These are phyloP conservation scores for Nasturtium officinale DNA, from an alignment of 345 rosid genomes.

Conservation along the genomic window DNA sequence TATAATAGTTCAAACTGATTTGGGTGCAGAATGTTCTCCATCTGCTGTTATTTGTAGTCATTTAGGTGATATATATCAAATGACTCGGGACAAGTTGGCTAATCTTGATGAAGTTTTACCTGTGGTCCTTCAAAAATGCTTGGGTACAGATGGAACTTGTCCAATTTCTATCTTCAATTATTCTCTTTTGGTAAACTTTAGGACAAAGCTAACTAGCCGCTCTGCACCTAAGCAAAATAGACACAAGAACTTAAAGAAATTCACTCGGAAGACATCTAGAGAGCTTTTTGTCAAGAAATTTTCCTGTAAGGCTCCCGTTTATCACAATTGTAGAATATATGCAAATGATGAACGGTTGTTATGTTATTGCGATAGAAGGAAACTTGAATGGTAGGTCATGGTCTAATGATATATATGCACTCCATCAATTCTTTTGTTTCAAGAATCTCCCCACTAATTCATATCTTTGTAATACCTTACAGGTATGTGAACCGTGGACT, in stretches of 20 bases:
- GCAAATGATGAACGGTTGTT: constrained; percentile 91
- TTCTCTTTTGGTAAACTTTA: constrained; percentile 60
- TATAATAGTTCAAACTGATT: constrained; percentile 64
- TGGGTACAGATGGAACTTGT: constrained; percentile 79
- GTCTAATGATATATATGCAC: constrained; percentile 1
- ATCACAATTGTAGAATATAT: constrained; percentile 92
- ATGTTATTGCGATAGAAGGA: constrained; percentile 88
- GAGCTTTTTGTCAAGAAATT: constrained; percentile 83
- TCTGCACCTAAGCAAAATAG: constrained; percentile 57
- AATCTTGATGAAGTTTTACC: constrained; percentile 52
- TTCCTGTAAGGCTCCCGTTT: constrained; percentile 96
- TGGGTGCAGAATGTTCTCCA: constrained; percentile 52
- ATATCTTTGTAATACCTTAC: constrained; percentile 18
- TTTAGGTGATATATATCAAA: constrained; percentile 53
- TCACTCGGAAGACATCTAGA: constrained; percentile 73
- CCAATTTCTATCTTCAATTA: constrained; percentile 73
- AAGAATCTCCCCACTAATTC: constrained; percentile 24
- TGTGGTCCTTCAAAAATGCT: constrained; percentile 61
- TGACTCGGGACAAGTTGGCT: constrained; percentile 51
- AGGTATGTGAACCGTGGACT: constrained; percentile 82
- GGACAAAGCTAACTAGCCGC: constrained; percentile 45
- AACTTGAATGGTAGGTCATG: constrained; percentile 82
- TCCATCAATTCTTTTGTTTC: constrained; percentile 12
- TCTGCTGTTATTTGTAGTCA: constrained; percentile 75
- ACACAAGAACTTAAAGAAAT: constrained; percentile 52